These are phyloP conservation scores for Wickerhamomyces canadensis DNA, from an alignment of 805 yeast genomes.

Conservation along the genomic window DNA sequence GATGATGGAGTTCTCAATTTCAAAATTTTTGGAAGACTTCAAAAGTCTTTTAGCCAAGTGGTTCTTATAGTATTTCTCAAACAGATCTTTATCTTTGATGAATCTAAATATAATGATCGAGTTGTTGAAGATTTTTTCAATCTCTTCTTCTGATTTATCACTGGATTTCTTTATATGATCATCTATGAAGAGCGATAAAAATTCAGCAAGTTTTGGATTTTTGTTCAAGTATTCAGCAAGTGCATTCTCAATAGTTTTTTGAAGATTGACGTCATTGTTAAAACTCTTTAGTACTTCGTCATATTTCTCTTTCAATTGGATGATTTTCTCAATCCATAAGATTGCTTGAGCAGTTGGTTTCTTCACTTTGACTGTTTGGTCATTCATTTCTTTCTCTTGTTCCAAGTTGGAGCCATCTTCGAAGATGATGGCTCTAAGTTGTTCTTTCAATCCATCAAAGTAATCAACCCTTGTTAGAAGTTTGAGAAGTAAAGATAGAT, in stretches of 20 bases:
- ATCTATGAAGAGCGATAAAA: slow-evolving; percentile 52
- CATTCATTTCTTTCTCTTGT: slow-evolving; percentile 11
- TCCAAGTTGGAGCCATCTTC: slow-evolving; percentile 34
- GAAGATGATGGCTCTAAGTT: slow-evolving; percentile 41
- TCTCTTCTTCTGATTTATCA: slow-evolving; percentile 39
- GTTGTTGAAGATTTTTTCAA: slow-evolving; percentile 41
- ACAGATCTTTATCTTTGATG: slow-evolving; percentile 77
- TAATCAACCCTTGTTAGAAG: slow-evolving; percentile 52
- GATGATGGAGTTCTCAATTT: slow-evolving; percentile 65
- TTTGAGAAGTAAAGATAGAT: slow-evolving; percentile 42
- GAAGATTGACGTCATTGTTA: slow-evolving; percentile 40
- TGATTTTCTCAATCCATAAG: slow-evolving; percentile 59
- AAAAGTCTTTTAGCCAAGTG: slow-evolving; percentile 79
- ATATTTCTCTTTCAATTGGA: slow-evolving; percentile 47
- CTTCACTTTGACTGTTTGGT: slow-evolving; percentile 20
- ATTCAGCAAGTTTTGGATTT: slow-evolving; percentile 45
- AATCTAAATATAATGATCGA: slow-evolving; percentile 61
- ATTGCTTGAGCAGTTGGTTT: slow-evolving; percentile 44
- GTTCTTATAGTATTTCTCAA: slow-evolving; percentile 78
- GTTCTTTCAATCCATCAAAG: slow-evolving; percentile 41
- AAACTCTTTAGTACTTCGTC: slow-evolving; percentile 41
- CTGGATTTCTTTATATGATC: slow-evolving; percentile 47
- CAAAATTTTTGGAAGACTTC: slow-evolving; percentile 39
- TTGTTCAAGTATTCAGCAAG: slow-evolving; percentile 57
- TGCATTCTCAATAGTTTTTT: slow-evolving; percentile 53